Evolutionary conservation across 306 rosid species (phyloP), one percentile per base, ranked within the genome.

Genomic region (Prunus dulcis): DNA sequence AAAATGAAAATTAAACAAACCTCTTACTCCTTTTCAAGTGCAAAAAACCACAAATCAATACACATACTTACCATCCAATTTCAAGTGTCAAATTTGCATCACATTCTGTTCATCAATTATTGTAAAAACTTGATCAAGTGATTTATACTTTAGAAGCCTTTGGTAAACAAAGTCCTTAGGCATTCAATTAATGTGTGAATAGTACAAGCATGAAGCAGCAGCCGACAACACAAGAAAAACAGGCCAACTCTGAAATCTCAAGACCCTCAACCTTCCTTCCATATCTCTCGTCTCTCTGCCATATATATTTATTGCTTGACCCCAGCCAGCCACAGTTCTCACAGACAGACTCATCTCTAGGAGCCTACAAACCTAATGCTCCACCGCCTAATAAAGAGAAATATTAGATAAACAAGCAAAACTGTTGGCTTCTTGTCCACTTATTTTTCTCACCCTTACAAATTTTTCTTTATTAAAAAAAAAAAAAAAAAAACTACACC

Each of bases 241-340:
- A 58, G 64, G 12, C 64, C 34, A 12, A 32, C 7, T 12, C 32
- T n/a, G 5, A 55, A 55, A 55, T 23, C 64, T 58, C 3, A 58
- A 23, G 64, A 22, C 66, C 1, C 18, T 61, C 41, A 2, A 19
- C 66, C 6, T 61, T 14, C n/a, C 66, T 61, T 4, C 64, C 32
- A 58, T 27, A 11, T 27, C 43, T 62, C 43, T 15, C 43, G 6
- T 9, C n/a, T 28, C 43, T 15, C 67, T 62, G 67, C 12, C 20
- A 62, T 28, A 62, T 62, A 28, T 62, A 62, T 62, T 28, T 62
- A 62, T 13, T 62, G 67, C 67, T 62, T 62, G 67, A 62, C 67
- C 67, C 67, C 64, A 38, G 20, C 67, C 34, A 38, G 20, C 62
- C 6, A 17, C 56, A 51, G 56, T 51, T 7, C 9, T 6, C 43